Percentiles rank a stretch among this genome's conserved stretches.
phyloP scores from a whole-genome alignment of 1,139 yeast species.

The Geotrichum siamense region DNA sequence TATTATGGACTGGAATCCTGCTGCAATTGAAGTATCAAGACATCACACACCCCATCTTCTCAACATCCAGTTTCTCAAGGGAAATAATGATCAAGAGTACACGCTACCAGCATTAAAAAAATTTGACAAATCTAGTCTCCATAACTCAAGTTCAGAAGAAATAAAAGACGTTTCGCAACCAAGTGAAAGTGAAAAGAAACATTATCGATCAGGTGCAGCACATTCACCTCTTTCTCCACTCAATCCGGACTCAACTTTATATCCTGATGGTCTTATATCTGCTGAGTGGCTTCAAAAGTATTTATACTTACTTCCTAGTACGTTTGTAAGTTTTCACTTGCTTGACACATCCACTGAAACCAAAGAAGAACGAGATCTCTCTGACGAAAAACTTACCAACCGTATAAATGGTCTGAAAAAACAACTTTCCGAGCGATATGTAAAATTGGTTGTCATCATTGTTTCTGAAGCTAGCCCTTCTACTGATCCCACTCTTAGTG shows the following conservation, averaged over 20 bases:
- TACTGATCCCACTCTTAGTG: constrained; percentile 32
- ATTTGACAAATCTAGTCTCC: neutral
- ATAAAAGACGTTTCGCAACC: constrained; percentile 4
- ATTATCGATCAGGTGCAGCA: constrained; percentile 28
- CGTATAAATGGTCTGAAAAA: constrained; percentile 36
- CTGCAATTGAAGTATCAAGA: constrained; percentile 13
- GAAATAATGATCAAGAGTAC: constrained; percentile 10
- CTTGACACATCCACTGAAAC: constrained; percentile 22
- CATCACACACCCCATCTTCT: constrained; percentile 20
- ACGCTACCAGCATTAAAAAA: constrained; percentile 14
- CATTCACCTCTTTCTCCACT: constrained; percentile 41
- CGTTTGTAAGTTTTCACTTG: constrained; percentile 40
- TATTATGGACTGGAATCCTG: constrained; percentile 14
- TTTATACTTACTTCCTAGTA: constrained; percentile 39
- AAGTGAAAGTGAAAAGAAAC: neutral
- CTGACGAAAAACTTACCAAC: constrained; percentile 33
- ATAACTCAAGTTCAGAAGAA: neutral
- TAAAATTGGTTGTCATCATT: constrained; percentile 34
- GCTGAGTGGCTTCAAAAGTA: constrained; percentile 47
- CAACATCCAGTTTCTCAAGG: constrained; percentile 23
- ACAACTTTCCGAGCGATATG: constrained; percentile 31
- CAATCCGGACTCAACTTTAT: constrained; percentile 34
- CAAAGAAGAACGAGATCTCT: constrained; percentile 24
- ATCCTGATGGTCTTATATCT: constrained; percentile 41
- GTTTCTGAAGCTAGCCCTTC: constrained; percentile 32